Conservation (phyloP, 2,329 filamentous ascomycete species). For the Penicillium sumatraense region DNA sequence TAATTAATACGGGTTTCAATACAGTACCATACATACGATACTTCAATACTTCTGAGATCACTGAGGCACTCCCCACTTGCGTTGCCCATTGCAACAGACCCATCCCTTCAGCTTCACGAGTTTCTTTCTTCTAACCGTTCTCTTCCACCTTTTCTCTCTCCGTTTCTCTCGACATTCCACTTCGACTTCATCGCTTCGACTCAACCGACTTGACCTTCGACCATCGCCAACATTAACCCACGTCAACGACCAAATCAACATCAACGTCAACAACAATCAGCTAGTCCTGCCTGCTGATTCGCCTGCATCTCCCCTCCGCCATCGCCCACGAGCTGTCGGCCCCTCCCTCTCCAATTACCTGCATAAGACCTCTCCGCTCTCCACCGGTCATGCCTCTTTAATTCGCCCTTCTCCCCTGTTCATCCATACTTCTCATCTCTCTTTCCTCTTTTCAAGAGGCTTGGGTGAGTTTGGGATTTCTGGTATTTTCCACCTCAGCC, state of each 20-base stretch:
- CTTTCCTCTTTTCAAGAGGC: conserved; percentile 14
- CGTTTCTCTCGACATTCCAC: conserved; percentile 27
- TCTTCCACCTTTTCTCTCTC: conserved; percentile 28
- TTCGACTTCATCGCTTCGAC: background rate
- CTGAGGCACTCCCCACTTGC: conserved; percentile 47
- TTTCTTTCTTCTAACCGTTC: conserved; percentile 37
- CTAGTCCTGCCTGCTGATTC: background rate
- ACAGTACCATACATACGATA: background rate
- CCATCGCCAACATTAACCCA: background rate
- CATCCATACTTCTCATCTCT: conserved; percentile 13
- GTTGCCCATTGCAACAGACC: conserved; percentile 49
- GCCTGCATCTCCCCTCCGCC: conserved; percentile 15
- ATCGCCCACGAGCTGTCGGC: conserved; percentile 28
- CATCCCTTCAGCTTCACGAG: conserved; percentile 46
- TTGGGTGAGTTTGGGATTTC: conserved; percentile 24
- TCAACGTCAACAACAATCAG: background rate
- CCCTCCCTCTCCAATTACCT: conserved; percentile 26
- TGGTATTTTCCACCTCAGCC: background rate
- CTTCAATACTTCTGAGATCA: conserved; percentile 36
- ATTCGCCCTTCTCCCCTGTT: conserved; percentile 18
- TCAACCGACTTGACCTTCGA: background rate
- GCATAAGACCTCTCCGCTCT: conserved; percentile 17
- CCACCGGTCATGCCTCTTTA: conserved; percentile 37
- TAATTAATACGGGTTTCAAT: no score
- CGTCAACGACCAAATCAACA: no score